Percentiles rank a stretch among this genome's conserved stretches.
These are phyloP conservation scores for Podospora fimiseda DNA, from an alignment of 495 filamentous ascomycete genomes.

Conservation along the genomic window DNA sequence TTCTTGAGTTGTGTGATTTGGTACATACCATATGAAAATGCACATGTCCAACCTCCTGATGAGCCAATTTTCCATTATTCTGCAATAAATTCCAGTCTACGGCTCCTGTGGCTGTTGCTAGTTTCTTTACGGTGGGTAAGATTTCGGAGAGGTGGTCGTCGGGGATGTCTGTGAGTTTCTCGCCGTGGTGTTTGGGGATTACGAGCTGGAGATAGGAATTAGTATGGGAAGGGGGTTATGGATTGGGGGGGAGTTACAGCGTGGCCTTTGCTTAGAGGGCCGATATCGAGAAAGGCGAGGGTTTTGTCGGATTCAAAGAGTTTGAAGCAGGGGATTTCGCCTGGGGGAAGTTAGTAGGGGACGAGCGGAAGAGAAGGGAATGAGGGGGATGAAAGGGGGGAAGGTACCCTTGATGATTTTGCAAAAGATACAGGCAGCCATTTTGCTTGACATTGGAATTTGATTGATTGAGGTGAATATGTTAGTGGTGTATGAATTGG, in stretches of 20 bases:
- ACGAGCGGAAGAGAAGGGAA: constrained; percentile 7
- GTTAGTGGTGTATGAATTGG: neutral
- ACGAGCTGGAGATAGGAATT: constrained; percentile 64
- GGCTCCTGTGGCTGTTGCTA: constrained; percentile 70
- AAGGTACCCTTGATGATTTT: constrained; percentile 87
- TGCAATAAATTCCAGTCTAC: constrained; percentile 88
- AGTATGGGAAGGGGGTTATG: neutral
- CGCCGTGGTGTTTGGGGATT: constrained; percentile 93
- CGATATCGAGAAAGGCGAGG: constrained; percentile 94
- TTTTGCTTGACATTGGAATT: constrained; percentile 26
- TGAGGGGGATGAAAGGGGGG: constrained; percentile 1
- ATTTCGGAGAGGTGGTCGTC: constrained; percentile 82
- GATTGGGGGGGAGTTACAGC: constrained; percentile 44
- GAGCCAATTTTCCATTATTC: constrained; percentile 91
- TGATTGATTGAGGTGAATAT: neutral
- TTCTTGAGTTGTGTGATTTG: no score
- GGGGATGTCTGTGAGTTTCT: constrained; percentile 86
- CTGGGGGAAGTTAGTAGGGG: constrained; percentile 42
- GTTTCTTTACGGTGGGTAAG: constrained; percentile 82
- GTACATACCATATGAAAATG: constrained; percentile 87
- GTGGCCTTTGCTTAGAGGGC: constrained; percentile 78
- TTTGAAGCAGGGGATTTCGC: constrained; percentile 93
- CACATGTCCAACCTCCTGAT: constrained; percentile 91
- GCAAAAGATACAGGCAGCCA: constrained; percentile 85
- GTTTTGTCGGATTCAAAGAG: constrained; percentile 90